Evolutionary conservation across 768 basidiomycete species (phyloP).

Genomic region (Russula compacta): DNA sequence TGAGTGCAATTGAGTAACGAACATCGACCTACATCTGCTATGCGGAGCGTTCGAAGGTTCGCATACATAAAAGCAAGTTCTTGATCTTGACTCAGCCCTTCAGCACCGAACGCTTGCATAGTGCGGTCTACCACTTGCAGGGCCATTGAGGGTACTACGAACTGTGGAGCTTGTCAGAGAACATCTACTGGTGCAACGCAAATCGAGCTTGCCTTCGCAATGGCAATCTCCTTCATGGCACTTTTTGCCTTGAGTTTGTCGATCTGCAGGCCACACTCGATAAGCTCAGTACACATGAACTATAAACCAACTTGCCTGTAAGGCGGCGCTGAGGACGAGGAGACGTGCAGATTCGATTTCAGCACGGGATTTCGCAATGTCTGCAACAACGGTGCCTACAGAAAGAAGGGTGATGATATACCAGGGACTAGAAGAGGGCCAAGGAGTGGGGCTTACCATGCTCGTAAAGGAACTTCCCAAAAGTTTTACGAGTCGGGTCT

Average conservation of each 20-base stretch:
- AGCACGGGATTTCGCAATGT: conserved; percentile 86
- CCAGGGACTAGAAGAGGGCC: neutral
- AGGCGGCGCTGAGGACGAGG: conserved; percentile 85
- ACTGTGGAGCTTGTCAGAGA: conserved; percentile 37
- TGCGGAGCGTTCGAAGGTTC: conserved; percentile 73
- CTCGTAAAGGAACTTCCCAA: conserved; percentile 84
- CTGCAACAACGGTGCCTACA: conserved; percentile 76
- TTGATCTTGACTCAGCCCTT: conserved; percentile 87
- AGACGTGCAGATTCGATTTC: conserved; percentile 86
- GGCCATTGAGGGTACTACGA: conserved; percentile 89
- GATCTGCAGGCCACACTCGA: conserved; percentile 40
- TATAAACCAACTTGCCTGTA: conserved; percentile 43
- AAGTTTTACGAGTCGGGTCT: conserved; percentile 86
- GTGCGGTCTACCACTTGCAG: conserved; percentile 85
- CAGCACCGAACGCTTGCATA: conserved; percentile 94
- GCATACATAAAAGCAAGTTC: conserved; percentile 73
- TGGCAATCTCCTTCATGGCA: conserved; percentile 94
- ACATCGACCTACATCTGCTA: conserved; percentile 61
- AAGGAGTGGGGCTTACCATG: conserved; percentile 50
- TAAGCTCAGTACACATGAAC: neutral
- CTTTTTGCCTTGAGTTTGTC: conserved; percentile 89
- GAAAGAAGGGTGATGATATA: neutral
- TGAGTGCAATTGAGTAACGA: neutral
- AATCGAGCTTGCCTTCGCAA: conserved; percentile 67
- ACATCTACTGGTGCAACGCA: neutral